Percentiles rank a stretch among this genome's conserved stretches.
These are phyloP conservation scores for Melampsora americana DNA, from an alignment of 1,284 basidiomycete genomes.

Conservation along the genomic window DNA sequence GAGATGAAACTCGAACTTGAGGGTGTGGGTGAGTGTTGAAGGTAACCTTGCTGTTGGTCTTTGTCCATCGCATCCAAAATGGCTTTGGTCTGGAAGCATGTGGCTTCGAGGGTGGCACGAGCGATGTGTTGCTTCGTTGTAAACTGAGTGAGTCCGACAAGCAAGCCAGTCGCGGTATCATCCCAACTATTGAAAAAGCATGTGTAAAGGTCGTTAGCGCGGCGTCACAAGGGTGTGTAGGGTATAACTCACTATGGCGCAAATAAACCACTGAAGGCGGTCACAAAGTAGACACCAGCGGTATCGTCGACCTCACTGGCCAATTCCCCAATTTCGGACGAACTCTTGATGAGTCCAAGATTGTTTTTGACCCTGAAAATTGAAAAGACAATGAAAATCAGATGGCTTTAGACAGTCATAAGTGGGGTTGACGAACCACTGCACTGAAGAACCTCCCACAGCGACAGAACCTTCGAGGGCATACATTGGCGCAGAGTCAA, in stretches of 20 bases:
- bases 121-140: conserved; percentile 91
- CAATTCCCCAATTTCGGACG: conserved; percentile 78
- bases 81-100: conserved; percentile 76
- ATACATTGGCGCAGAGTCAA: conserved; percentile 74
- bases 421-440: conserved; percentile 60
- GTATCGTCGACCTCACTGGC: conserved; percentile 74
- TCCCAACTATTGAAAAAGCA: conserved; percentile 69
- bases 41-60: conserved; percentile 60
- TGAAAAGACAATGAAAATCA: neutral
- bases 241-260: conserved; percentile 60
- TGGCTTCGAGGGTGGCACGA: conserved; percentile 85
- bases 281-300: conserved; percentile 95
- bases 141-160: conserved; percentile 85
- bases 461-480: conserved; percentile 93
- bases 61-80: conserved; percentile 90
- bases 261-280: conserved; percentile 86
- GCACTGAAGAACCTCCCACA: conserved; percentile 90
- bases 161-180: conserved; percentile 72
- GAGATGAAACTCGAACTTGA: neutral
- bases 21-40: neutral
- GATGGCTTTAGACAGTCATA: neutral
- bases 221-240: neutral
- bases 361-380: conserved; percentile 74
- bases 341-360: conserved; percentile 74
- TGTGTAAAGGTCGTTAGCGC: too few relatives aligned